These are phyloP conservation scores for Pelargonium citronellum DNA, from an alignment of 441 rosid species.

Conservation along the genomic window DNA sequence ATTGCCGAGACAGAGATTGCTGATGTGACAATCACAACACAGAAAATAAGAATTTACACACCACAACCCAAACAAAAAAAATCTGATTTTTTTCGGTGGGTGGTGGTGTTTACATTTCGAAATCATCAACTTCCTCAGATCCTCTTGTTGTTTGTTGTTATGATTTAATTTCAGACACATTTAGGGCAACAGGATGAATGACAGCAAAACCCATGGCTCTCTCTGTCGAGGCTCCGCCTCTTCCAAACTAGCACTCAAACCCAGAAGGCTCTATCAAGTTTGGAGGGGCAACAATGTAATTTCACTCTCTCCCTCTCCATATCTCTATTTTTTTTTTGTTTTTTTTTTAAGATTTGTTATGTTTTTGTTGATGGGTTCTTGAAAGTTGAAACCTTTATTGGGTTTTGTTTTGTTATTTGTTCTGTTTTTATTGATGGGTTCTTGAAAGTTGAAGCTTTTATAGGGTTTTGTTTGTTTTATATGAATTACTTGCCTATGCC, in stretches of 20 bases:
- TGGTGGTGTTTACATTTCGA: conserved; percentile 4
- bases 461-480: background rate
- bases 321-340: background rate
- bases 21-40: background rate
- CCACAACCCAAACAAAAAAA: background rate
- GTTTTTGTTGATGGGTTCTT: background rate
- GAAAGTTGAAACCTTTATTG: background rate
- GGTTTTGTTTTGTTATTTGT: background rate
- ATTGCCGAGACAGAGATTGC: conserved; percentile 5
- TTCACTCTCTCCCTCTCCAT: background rate
- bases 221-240: conserved; percentile 25
- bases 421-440: background rate
- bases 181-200: conserved; percentile 31
- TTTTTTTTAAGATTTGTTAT: too few species aligned
- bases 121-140: background rate
- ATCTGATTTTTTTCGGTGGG: background rate
- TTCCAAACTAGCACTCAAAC: conserved; percentile 26
- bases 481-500: background rate
- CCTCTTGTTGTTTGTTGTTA: background rate
- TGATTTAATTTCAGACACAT: background rate
- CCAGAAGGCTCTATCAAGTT: conserved; percentile 57
- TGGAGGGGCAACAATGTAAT: conserved; percentile 93
- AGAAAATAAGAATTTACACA: background rate
- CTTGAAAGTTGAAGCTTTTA: background rate
- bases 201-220: conserved; percentile 33